Conservation (phyloP, 352 stramenopile species). For the Labyrinthula sp. region DNA sequence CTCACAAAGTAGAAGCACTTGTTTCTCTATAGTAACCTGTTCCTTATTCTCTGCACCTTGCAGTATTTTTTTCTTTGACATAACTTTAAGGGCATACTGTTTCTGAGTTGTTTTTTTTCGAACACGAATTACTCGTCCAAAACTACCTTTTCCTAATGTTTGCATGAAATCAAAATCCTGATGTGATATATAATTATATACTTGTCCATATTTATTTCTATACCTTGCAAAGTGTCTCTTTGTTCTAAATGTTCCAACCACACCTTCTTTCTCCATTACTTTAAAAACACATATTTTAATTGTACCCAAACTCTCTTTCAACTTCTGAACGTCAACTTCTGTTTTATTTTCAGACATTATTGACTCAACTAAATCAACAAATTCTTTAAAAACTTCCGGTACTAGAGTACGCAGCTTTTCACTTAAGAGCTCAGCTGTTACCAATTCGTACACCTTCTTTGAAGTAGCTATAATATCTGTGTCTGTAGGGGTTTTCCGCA, state of each 20-base stretch:
- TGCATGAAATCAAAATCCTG: slow-evolving; percentile 28
- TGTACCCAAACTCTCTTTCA: background rate
- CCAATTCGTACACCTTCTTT: no score
- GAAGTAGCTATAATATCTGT: no score
- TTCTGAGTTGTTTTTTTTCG: slow-evolving; percentile 20
- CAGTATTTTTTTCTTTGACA: slow-evolving; percentile 30
- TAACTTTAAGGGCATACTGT: slow-evolving; percentile 26
- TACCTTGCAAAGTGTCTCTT: slow-evolving; percentile 24
- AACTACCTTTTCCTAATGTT: slow-evolving; percentile 22
- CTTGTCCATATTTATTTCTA: slow-evolving; percentile 13
- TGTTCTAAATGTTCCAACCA: slow-evolving; percentile 14
- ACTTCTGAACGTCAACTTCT: background rate
- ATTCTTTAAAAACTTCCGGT: background rate
- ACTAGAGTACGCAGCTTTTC: slow-evolving; percentile 1
- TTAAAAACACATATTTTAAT: slow-evolving; percentile 6
- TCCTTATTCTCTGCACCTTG: slow-evolving; percentile 11
- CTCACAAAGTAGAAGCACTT: slow-evolving; percentile 17
- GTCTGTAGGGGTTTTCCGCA: no score
- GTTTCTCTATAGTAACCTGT: slow-evolving; percentile 24
- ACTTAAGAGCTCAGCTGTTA: background rate
- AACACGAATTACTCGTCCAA: slow-evolving; percentile 20
- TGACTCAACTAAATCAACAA: background rate
- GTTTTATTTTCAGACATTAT: background rate
- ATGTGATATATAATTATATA: slow-evolving; percentile 22
- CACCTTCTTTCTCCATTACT: slow-evolving; percentile 10